phyloP scores from a whole-genome alignment of 176 grass and related monocot species.

The Cymbopogon citratus region DNA sequence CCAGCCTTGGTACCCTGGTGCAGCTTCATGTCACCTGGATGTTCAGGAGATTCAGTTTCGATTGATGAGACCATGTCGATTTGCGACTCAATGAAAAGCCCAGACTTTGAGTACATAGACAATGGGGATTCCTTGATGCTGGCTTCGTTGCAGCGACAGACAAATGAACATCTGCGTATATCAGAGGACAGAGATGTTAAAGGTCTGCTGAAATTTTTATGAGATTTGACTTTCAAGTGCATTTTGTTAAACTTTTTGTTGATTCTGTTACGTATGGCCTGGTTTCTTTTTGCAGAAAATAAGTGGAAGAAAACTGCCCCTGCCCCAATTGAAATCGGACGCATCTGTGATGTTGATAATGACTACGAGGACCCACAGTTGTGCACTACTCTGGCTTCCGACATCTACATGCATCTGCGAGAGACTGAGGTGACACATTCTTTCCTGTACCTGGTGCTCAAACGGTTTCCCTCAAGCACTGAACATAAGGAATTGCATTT shows the following conservation, averaged over 20 bases:
- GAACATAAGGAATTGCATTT: not conserved
- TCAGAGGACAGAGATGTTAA: slow-evolving; percentile 48
- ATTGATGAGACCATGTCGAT: slow-evolving; percentile 78
- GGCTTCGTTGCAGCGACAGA: slow-evolving; percentile 56
- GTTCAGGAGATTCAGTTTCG: slow-evolving; percentile 58
- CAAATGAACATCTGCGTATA: slow-evolving; percentile 72
- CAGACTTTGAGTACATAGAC: slow-evolving; percentile 86
- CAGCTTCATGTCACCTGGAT: slow-evolving; percentile 44
- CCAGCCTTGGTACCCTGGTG: slow-evolving; percentile 37
- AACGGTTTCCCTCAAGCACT: not conserved
- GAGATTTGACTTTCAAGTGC: not conserved
- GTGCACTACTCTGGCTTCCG: slow-evolving; percentile 84
- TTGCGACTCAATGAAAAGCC: slow-evolving; percentile 94
- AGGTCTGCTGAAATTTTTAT: slow-evolving; percentile 40
- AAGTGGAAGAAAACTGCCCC: slow-evolving; percentile 48
- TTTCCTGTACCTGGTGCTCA: not conserved
- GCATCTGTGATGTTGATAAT: slow-evolving; percentile 57
- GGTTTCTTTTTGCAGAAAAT: slow-evolving; percentile 33
- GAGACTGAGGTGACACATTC: slow-evolving; percentile 65
- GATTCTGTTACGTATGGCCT: not conserved
- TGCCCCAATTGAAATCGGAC: slow-evolving; percentile 53
- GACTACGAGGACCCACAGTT: slow-evolving; percentile 71
- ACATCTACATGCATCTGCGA: slow-evolving; percentile 80
- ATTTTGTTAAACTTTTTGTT: not conserved
- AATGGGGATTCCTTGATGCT: slow-evolving; percentile 63